These are phyloP conservation scores for Kregervanrija fluxuum DNA, from an alignment of 805 yeast species.

Conservation along the genomic window DNA sequence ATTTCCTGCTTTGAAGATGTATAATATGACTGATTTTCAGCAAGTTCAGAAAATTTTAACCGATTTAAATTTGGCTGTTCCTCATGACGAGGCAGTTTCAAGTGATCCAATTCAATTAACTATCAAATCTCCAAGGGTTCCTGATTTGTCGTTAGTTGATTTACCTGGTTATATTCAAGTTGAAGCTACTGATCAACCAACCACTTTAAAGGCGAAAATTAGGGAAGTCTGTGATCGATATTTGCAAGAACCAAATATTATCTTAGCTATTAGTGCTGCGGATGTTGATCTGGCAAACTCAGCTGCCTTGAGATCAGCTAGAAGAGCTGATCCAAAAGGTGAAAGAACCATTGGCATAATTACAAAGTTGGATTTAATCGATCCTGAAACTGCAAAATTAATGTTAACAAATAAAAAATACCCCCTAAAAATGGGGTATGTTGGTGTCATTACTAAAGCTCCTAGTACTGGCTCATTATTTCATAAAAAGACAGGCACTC, in stretches of 20 bases:
- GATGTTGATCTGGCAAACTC: constrained; percentile 97
- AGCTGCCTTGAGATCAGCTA: constrained; percentile 86
- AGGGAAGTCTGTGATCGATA: constrained; percentile 76
- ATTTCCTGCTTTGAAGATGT: constrained; percentile 82
- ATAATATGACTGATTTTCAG: constrained; percentile 75
- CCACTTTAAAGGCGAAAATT: constrained; percentile 71
- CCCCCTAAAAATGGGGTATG: constrained; percentile 94
- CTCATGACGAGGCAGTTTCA: constrained; percentile 77
- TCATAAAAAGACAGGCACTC: constrained; percentile 47
- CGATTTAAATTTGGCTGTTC: constrained; percentile 90
- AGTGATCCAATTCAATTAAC: constrained; percentile 92
- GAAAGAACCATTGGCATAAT: constrained; percentile 95
- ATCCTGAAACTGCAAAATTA: constrained; percentile 60
- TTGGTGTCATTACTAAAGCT: constrained; percentile 89
- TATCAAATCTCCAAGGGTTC: constrained; percentile 81
- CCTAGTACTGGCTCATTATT: constrained; percentile 42
- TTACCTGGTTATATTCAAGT: constrained; percentile 96
- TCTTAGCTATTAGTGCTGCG: constrained; percentile 93
- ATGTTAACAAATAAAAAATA: constrained; percentile 73
- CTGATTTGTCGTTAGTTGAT: constrained; percentile 91
- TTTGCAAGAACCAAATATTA: constrained; percentile 85
- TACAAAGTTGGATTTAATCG: constrained; percentile 87
- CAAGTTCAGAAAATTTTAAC: constrained; percentile 82
- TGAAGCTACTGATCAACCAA: constrained; percentile 95
- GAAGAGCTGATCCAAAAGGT: constrained; percentile 85